Percentiles rank a stretch among this genome's conserved stretches.
These are phyloP conservation scores for Sporothrix euskadiensis DNA, from an alignment of 2,329 filamentous ascomycete genomes.

Conservation along the genomic window DNA sequence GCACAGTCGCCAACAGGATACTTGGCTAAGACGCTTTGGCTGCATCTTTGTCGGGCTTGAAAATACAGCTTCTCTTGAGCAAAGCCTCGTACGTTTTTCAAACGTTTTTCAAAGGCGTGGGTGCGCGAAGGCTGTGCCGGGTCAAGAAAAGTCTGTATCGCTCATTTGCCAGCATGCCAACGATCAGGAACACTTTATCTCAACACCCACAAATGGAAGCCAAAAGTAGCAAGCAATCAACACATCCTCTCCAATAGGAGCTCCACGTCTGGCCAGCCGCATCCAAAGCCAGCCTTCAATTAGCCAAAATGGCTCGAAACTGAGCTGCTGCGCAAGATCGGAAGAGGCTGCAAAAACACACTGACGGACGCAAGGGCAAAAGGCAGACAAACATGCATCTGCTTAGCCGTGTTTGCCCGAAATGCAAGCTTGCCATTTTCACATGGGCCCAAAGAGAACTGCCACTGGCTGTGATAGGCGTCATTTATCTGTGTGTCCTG, in stretches of 20 bases:
- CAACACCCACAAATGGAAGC: neutral
- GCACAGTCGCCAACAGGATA: neutral
- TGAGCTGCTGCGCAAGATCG: neutral
- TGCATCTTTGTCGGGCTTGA: neutral
- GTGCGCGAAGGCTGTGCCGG: neutral
- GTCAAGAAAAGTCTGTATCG: neutral
- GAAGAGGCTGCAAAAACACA: neutral
- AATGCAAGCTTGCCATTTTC: neutral
- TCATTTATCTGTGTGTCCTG: neutral
- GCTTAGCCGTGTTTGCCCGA: conserved; percentile 23
- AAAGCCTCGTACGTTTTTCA: neutral
- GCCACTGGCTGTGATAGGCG: conserved; percentile 24
- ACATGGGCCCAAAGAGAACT: conserved; percentile 24
- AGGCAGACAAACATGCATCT: neutral
- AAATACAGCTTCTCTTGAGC: neutral
- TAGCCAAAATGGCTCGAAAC: neutral
- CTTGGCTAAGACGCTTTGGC: neutral
- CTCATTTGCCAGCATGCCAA: neutral
- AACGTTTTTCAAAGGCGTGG: neutral
- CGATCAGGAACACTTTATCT: neutral
- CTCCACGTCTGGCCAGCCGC: neutral
- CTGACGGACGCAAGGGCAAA: neutral
- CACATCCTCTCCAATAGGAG: neutral
- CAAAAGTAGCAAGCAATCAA: neutral
- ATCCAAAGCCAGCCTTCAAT: neutral